Evolutionary conservation across 202 grass and related monocot genomes (phyloP).

Genomic region (Musa balbisiana): DNA sequence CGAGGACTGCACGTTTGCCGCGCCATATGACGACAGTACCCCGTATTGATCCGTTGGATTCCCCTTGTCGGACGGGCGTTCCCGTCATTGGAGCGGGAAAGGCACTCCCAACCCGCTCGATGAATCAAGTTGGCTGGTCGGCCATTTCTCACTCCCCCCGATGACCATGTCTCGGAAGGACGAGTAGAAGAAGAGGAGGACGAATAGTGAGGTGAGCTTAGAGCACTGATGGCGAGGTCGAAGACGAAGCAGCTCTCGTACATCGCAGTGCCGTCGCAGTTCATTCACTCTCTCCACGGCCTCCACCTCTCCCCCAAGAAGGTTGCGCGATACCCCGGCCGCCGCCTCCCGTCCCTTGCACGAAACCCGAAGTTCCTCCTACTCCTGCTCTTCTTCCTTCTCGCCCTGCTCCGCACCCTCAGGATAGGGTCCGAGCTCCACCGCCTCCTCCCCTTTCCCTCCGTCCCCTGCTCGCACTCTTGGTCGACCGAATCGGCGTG

Average conservation of each 20-base stretch:
- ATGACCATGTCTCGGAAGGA: no score
- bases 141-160: no score
- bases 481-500: no score
- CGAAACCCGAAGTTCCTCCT: conserved; percentile 8
- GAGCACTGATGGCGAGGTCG: conserved; percentile 30
- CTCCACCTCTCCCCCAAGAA: conserved; percentile 25
- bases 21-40: no score
- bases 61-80: no score
- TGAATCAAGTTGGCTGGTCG: no score
- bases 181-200: not conserved
- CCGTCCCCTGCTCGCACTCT: conserved; percentile 1
- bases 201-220: not conserved
- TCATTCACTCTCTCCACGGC: conserved; percentile 25
- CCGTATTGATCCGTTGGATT: no score
- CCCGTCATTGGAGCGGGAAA: no score
- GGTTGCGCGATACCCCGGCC: not conserved
- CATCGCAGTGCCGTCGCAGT: conserved; percentile 25
- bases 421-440: conserved; percentile 22
- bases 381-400: conserved; percentile 24
- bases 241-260: conserved; percentile 28
- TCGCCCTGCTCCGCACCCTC: conserved; percentile 15
- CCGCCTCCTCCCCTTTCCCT: conserved; percentile 23
- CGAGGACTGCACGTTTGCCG: no score
- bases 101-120: no score
- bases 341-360: conserved; percentile 5